Evolutionary conservation across 257 asterid species (phyloP), one percentile per base, ranked within the genome.

Genomic region (Solanum chiquidenum): DNA sequence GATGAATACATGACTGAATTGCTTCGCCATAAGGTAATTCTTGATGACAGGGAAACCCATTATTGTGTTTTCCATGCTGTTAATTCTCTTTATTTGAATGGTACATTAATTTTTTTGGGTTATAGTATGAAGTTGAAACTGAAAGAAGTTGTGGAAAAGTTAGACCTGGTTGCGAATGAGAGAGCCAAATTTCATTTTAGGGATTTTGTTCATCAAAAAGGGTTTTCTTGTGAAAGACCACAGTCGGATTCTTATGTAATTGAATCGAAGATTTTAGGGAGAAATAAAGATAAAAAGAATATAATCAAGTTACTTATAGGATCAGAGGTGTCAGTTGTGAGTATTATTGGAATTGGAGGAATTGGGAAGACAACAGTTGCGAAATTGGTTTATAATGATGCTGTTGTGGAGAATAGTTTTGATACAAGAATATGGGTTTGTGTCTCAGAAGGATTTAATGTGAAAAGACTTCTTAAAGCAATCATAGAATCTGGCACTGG

Each of bases 351-450:
- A 31, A 72, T 72, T 38, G 88, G 66, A 29, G 88, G 88, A 86
- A 86, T 86, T 71, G 88, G 84, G 69, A 86, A 86, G 88, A 86
- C 84, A 46, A 86, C 84, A n/a, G 83, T 86, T 18, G 69, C 88
- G 12, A 71, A 86, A 44, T 86, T 86, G 83, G 88, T 75, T 66
- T 86, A 69, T 35, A 71, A 86, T 86, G 83, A 46, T 44, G 25
- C 46, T 0, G 25, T 35, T 38, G 88, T 86, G 13, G 69, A 68
- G 52, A 55, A 12, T 21, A 37, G 11, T 44, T 86, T 46, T n/a
- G 73, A 69, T 68, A 86, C 49, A 16, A 86, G 83, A 69, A 86
- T 86, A 40, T 86, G 88, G 88, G 71, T 86, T 86, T 86, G 88
- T 86, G 88, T 86, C 34, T 33, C 83, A 33, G 14, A 71, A 73